phyloP scores from a whole-genome alignment of 2,329 filamentous ascomycete genomes.

The Sphaceloma murrayae region DNA sequence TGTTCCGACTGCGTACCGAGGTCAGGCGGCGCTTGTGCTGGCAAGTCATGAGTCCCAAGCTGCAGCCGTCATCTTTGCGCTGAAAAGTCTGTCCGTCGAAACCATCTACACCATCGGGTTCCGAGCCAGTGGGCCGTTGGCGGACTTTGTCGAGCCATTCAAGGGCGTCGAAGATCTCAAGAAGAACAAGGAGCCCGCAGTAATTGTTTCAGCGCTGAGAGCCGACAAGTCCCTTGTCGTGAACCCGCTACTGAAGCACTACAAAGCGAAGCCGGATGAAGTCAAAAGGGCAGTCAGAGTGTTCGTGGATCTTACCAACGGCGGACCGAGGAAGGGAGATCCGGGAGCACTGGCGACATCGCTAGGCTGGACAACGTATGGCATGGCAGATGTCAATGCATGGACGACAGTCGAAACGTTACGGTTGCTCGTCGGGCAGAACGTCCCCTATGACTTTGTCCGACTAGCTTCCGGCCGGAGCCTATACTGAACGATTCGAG shows the following conservation, averaged over 20 bases:
- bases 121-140: slow-evolving; percentile 49
- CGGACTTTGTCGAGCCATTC: slow-evolving; percentile 54
- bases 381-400: slow-evolving; percentile 67
- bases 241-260: slow-evolving; percentile 66
- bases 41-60: slow-evolving; percentile 66
- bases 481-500: slow-evolving; percentile 30
- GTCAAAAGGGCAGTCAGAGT: slow-evolving; percentile 46
- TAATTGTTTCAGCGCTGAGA: slow-evolving; percentile 69
- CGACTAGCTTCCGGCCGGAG: slow-evolving; percentile 56
- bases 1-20: slow-evolving; percentile 70
- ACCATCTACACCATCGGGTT: slow-evolving; percentile 82
- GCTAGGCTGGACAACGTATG: slow-evolving; percentile 71
- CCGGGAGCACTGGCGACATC: slow-evolving; percentile 60
- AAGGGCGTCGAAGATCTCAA: slow-evolving; percentile 70
- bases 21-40: slow-evolving; percentile 64
- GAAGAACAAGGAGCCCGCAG: slow-evolving; percentile 67
- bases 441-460: slow-evolving; percentile 81
- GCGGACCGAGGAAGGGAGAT: slow-evolving; percentile 53
- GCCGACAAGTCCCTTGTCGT: slow-evolving; percentile 71
- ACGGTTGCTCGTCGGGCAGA: slow-evolving; percentile 69
- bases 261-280: slow-evolving; percentile 38
- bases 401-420: slow-evolving; percentile 79
- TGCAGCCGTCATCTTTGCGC: slow-evolving; percentile 66
- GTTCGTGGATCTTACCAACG: slow-evolving; percentile 69
- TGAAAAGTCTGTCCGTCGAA: slow-evolving; percentile 64